Conservation (phyloP, 1,284 basidiomycete species). For the Fomitopsis schrenkii region DNA sequence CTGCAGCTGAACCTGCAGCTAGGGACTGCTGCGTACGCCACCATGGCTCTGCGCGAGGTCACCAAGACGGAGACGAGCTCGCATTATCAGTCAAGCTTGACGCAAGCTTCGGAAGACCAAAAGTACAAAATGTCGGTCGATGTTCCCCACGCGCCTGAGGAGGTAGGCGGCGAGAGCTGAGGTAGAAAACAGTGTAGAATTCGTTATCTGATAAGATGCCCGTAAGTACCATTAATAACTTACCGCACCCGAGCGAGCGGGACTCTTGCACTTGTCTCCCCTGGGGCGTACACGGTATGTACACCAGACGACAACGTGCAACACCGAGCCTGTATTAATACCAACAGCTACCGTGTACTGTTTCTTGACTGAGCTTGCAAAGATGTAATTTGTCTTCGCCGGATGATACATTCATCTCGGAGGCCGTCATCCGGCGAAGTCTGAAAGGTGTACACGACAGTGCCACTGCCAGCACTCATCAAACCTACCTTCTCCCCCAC, state of each 20-base stretch:
- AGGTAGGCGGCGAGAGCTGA: not conserved
- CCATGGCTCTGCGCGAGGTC: slow-evolving; percentile 92
- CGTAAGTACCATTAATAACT: no score
- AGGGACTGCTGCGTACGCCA: slow-evolving; percentile 89
- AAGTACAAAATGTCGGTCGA: slow-evolving; percentile 54
- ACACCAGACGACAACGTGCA: no score
- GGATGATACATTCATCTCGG: not conserved
- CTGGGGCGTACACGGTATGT: no score
- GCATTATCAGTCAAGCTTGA: slow-evolving; percentile 80
- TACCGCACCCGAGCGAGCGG: no score
- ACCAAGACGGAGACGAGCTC: slow-evolving; percentile 92
- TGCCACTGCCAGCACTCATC: not conserved
- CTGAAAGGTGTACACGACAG: not conserved
- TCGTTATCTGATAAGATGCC: not conserved
- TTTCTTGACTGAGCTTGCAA: no score
- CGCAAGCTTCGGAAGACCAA: slow-evolving; percentile 81
- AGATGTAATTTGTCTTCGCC: not conserved
- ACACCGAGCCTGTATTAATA: not conserved
- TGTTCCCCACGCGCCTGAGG: slow-evolving; percentile 16
- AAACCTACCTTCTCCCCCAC: not conserved
- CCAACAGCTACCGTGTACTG: not conserved
- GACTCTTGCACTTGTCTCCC: not conserved
- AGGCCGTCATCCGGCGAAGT: not conserved
- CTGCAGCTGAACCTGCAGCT: slow-evolving; percentile 79
- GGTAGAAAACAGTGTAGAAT: not conserved